Percentiles rank a stretch among this genome's conserved stretches.
These are phyloP conservation scores for Chaetomiaceae sp. DNA, from an alignment of 2,329 filamentous ascomycete species.

Conservation along the genomic window DNA sequence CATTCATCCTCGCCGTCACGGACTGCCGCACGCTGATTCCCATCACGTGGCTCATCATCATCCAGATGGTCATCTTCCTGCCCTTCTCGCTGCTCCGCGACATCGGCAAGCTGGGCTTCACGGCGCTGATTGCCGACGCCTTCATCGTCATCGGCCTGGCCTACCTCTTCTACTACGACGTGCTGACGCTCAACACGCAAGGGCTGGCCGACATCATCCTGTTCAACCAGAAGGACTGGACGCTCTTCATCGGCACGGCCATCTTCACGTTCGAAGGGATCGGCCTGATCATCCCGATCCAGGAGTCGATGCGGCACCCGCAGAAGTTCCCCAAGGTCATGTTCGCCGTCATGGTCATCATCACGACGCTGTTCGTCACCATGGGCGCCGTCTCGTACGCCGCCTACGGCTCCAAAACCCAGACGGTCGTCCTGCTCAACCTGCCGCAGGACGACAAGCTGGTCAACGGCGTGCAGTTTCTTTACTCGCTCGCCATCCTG, in stretches of 20 bases:
- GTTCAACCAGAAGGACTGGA: conserved; percentile 92
- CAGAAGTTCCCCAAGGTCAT: conserved; percentile 86
- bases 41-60: conserved; percentile 82
- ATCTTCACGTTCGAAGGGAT: conserved; percentile 99
- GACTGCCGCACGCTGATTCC: conserved; percentile 80
- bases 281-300: conserved; percentile 94
- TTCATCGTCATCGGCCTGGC: conserved; percentile 91
- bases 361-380: conserved; percentile 81
- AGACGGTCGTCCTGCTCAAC: conserved; percentile 94
- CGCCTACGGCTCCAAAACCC: conserved; percentile 88
- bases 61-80: conserved; percentile 93
- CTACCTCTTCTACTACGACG: conserved; percentile 94
- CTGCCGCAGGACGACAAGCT: conserved; percentile 91
- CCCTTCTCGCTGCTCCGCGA: conserved; percentile 91
- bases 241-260: conserved; percentile 94
- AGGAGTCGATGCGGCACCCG: conserved; percentile 91
- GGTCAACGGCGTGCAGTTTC: conserved; percentile 91
- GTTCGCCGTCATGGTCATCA: conserved; percentile 87
- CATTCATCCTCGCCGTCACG: conserved; percentile 86
- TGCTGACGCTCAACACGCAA: conserved; percentile 69
- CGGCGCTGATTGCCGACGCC: conserved; percentile 84
- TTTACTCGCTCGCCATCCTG: conserved; percentile 97
- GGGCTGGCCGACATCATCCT: conserved; percentile 79
- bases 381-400: conserved; percentile 94
- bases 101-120: conserved; percentile 94